Evolutionary conservation across 768 basidiomycete species (phyloP), one percentile per base, ranked within the genome.

Genomic region (Podaxis carcinomalis): DNA sequence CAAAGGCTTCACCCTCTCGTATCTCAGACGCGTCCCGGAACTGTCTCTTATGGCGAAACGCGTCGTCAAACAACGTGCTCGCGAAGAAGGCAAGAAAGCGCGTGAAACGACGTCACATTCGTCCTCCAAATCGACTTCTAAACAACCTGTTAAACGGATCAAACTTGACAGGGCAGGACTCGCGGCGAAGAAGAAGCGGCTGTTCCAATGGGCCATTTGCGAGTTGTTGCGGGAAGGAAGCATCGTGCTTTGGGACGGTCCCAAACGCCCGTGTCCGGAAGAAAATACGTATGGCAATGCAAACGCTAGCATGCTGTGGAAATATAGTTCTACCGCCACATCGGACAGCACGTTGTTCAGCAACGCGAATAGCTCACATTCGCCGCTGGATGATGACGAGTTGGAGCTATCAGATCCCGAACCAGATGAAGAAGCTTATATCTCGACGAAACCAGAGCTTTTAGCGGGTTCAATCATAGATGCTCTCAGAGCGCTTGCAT

Each of bases 21-120:
- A 91, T 66, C 78, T 93, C 1, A 83, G 89, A 5, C 87, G 90
- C 50, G 87, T 92, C 0, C 89, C 90, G 7, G 90, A 90, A 65
- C 77, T 93, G 2, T 75, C 81, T 0, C 75, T 83, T 11, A 77
- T 93, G 58, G 89, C 90, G 4, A 74, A 77, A 23, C 78, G 86
- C 9, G 85, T 92, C 1, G 86, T 88, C 10, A 75, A 81, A 46
- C 83, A 85, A 1, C 78, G 83, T n/a, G 71, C 74, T 13, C 79
- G 80, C 47, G 82, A 80, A 21, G 80, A 80, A 56, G 73, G 74
- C 32, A 79, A 81, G 68, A 78, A 74, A 61, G 52, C 51, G 39
- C 35, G 50, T 37, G 39, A 49, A 27, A 21, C 23, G 40, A 32
- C 51, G 13, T 27, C 55, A 9, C 46, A 51, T 42, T 40, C 49